phyloP scores from a whole-genome alignment of 306 rosid species.

The Citrullus mucosospermus region DNA sequence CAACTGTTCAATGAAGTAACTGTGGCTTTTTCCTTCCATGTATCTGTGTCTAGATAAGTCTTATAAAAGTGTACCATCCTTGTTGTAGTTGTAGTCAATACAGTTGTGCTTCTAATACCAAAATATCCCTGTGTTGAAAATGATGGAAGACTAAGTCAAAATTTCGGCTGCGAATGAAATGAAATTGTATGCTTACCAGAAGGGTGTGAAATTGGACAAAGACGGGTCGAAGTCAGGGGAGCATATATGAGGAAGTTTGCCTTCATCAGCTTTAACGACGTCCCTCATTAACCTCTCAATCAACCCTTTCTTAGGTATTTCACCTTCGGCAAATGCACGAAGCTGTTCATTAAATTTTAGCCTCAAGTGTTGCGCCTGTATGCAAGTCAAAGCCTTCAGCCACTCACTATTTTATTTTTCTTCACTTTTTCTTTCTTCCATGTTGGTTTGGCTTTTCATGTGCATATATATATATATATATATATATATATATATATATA shows the following conservation, averaged over 20 bases:
- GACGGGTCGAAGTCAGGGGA: conserved; percentile 39
- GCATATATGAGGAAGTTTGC: conserved; percentile 33
- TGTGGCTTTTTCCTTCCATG: conserved; percentile 42
- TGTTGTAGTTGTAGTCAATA: conserved; percentile 23
- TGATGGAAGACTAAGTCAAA: not conserved
- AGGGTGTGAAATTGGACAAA: conserved; percentile 49
- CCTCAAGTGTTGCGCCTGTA: conserved; percentile 29
- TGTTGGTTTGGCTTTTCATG: not conserved
- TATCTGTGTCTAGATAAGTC: conserved; percentile 21
- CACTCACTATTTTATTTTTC: not conserved
- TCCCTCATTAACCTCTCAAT: conserved; percentile 41
- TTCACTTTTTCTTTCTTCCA: not conserved
- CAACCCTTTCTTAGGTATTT: conserved; percentile 24
- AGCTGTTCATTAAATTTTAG: conserved; percentile 29
- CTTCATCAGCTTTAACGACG: conserved; percentile 32
- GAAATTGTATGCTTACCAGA: conserved; percentile 20
- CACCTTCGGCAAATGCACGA: conserved; percentile 17
- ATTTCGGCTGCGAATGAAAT: not conserved
- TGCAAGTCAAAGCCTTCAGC: not conserved
- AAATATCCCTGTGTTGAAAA: conserved; percentile 22
- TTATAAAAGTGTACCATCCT: conserved; percentile 39
- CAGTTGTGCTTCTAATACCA: conserved; percentile 56
- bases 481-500: too few species aligned
- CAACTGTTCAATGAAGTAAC: conserved; percentile 23
- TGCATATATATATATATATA: not conserved